phyloP scores from a whole-genome alignment of 805 yeast genomes.

The Cyberlindnera japonica region DNA sequence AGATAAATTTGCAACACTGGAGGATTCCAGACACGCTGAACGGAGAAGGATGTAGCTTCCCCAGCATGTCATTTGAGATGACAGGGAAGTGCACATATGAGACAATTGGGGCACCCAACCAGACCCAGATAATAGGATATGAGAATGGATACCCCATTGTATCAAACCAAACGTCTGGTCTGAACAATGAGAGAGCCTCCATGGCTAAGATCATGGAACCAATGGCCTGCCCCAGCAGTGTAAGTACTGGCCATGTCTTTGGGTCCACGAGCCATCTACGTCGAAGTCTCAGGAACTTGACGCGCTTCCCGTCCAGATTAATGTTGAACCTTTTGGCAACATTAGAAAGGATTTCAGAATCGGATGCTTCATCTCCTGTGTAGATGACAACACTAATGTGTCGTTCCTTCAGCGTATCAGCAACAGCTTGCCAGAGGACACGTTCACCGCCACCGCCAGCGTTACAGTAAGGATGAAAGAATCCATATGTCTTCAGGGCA shows the following conservation, averaged over 20 bases:
- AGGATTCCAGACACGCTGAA: slow-evolving; percentile 21
- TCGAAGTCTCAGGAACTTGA: slow-evolving; percentile 59
- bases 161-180: slow-evolving; percentile 90
- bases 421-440: slow-evolving; percentile 92
- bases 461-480: slow-evolving; percentile 92
- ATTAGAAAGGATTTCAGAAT: slow-evolving; percentile 48
- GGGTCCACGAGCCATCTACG: slow-evolving; percentile 63
- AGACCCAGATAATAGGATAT: slow-evolving; percentile 58
- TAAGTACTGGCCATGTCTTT: slow-evolving; percentile 69
- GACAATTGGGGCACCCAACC: slow-evolving; percentile 68
- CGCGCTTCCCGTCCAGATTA: slow-evolving; percentile 44
- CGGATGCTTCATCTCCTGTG: slow-evolving; percentile 56
- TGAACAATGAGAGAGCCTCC: slow-evolving; percentile 62
- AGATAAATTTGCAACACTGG: slow-evolving; percentile 44
- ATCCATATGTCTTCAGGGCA: slow-evolving; percentile 56
- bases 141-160: slow-evolving; percentile 92
- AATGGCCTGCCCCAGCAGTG: slow-evolving; percentile 81
- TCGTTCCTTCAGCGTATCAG: slow-evolving; percentile 53
- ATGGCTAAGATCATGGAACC: slow-evolving; percentile 69
- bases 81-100: slow-evolving; percentile 96
- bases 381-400: slow-evolving; percentile 64
- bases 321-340: slow-evolving; percentile 57
- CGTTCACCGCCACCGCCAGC: slow-evolving; percentile 99
- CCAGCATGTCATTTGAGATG: slow-evolving; percentile 83
- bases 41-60: slow-evolving; percentile 41